Base-by-base conservation (phyloP, 306 rosid genomes). In the Vigna mungo region DNA sequence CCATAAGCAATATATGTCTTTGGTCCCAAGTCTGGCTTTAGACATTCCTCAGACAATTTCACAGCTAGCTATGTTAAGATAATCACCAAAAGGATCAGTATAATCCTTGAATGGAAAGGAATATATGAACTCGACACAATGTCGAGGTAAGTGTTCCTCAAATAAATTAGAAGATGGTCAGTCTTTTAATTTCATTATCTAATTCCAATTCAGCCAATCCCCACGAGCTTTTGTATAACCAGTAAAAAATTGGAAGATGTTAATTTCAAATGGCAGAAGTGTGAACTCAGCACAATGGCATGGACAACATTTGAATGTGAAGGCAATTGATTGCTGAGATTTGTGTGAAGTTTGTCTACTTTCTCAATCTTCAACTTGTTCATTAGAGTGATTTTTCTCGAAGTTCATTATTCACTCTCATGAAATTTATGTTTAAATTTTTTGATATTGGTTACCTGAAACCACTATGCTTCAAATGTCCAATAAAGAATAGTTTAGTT, bases 1-100 rank as follows among this genome's bases (percentile, higher is more conserved):
- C 97, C 97, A 68, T 90, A 94, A 36, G 98, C 96, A 86, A 92
- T 92, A 79, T 94, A 92, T 20, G 97, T 90, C 86, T 94, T 94
- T 4, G 97, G 97, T 11, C 97, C 97, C 90, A 94, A 87, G 69
- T 94, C 97, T 17, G 97, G 96, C 84, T 89, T 89, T n/a, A 90
- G 51, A 46, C 47, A 48, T 0, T 14, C 0, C 0, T 9, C 0
- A 1, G 94, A 89, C 77, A 89, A 66, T 71, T 75, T 85, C 34
- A 80, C 81, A 68, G 88, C 86, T 41, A 92, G 82, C 86, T 41
- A 92, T 80, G 83, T 93, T 93, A 67, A 91, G 76, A 66, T 52
- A 46, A 77, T 91, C 97, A 1, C 7, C 14, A 20, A 52, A 75
- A 65, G 90, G 96, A 85, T 93, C 87, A 18, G 97, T 89, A 46